Base-by-base conservation (phyloP, 371 early-diverging fungal genomes). In the Lichtheimia hyalospora region DNA sequence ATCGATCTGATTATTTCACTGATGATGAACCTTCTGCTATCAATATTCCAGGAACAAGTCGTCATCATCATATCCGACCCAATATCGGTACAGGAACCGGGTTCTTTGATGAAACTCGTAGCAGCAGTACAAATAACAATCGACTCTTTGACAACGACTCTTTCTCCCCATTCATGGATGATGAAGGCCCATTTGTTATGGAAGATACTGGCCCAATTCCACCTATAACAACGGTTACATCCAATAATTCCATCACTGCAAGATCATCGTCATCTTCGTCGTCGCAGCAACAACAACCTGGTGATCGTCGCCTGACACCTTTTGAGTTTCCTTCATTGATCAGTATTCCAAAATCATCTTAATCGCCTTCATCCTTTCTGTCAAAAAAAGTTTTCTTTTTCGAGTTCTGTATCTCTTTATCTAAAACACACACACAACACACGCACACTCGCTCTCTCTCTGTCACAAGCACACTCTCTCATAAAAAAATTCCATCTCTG, bases 161-260 rank as follows among this genome's bases (percentile, higher is more conserved):
- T 5, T 74, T 74, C 52, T 67, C 70, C 27, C 71, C 75, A 5
- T 74, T 71, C 54, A 63, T 15, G 12, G 66, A 64, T 39, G 74
- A 75, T 18, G 79, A 75, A 15, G 72, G 68, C 2, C 74, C 73
- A 50, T 79, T 79, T 42, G 55, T 58, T 42, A 75, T 79, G 75
- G 79, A 79, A 24, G 79, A 79, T 50, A 52, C 69, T 20, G 60
- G 39, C 8, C 23, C 20, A 40, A 43, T 41, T 7, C 21, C 43
- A 55, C 40, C 44, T 23, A 20, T 20, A n/a, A 55, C 56, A 20
- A 25, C 52, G 15, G 25, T 25, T 49, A 54, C 42, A 21, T 46
- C 46, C 46, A 34, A 16, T 39, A 50, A n/a, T 40, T 49, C 21
- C 60, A 55, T 41, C 55, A 50, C 50, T 50, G 44, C 53, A 28